phyloP scores from a whole-genome alignment of 768 basidiomycete genomes.

The Wakefieldia striispora region DNA sequence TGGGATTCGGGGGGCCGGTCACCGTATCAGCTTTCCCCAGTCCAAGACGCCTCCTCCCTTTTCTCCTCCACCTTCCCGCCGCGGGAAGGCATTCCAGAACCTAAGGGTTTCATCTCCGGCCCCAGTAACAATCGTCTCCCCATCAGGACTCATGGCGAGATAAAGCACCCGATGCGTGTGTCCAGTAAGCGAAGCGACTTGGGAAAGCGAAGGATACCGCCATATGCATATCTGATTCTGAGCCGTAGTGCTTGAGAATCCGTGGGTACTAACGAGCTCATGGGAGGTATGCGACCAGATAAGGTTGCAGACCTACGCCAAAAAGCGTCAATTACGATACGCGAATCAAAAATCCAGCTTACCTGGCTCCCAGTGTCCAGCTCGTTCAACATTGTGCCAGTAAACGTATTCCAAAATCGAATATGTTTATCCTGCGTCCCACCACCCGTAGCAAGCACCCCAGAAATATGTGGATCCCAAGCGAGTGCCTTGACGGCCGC shows the following conservation, averaged over 20 bases:
- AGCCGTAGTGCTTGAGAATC: slow-evolving; percentile 88
- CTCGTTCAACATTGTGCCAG: slow-evolving; percentile 80
- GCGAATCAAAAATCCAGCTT: background rate
- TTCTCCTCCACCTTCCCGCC: slow-evolving; percentile 46
- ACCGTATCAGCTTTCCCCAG: slow-evolving; percentile 53
- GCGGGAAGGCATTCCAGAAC: slow-evolving; percentile 98
- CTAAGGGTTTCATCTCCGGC: slow-evolving; percentile 96
- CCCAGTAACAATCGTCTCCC: slow-evolving; percentile 96
- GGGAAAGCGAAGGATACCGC: slow-evolving; percentile 90
- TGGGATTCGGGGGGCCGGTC: background rate
- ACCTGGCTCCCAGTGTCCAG: slow-evolving; percentile 97
- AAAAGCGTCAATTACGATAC: slow-evolving; percentile 7
- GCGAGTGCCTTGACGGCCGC: slow-evolving; percentile 98
- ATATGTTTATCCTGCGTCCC: slow-evolving; percentile 99
- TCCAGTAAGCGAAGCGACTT: slow-evolving; percentile 92
- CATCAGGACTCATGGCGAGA: slow-evolving; percentile 96
- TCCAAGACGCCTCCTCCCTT: slow-evolving; percentile 42
- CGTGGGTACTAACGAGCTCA: slow-evolving; percentile 97
- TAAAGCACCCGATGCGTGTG: slow-evolving; percentile 95
- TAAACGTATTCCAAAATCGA: slow-evolving; percentile 92
- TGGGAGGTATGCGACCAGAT: slow-evolving; percentile 96
- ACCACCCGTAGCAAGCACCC: slow-evolving; percentile 90
- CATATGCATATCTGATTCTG: slow-evolving; percentile 97
- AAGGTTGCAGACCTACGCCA: slow-evolving; percentile 87
- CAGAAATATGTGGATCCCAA: slow-evolving; percentile 94